A percentile compares a stretch with the other conserved stretches of the same genome.
phyloP scores from a whole-genome alignment of 768 basidiomycete species.

The Pulveroboletus sp. region DNA sequence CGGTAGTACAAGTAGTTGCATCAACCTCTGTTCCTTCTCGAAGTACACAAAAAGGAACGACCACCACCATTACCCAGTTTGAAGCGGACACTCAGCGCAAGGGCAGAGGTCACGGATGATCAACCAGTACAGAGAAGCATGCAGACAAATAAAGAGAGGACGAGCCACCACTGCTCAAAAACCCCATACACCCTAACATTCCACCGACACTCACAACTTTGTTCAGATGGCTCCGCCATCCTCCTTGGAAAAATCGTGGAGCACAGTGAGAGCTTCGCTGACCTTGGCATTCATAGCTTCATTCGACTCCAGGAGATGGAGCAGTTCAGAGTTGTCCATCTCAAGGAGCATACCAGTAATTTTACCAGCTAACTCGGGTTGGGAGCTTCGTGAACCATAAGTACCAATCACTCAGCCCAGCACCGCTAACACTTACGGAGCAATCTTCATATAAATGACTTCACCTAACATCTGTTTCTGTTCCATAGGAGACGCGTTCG shows the following conservation, averaged over 20 bases:
- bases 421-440: constrained; percentile 45
- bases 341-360: constrained; percentile 98
- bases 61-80: constrained; percentile 45
- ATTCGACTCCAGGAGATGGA: constrained; percentile 78
- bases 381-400: constrained; percentile 42
- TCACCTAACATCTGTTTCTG: constrained; percentile 99
- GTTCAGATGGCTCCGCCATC: constrained; percentile 15
- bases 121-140: constrained; percentile 33
- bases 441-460: constrained; percentile 89
- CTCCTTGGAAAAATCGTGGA: constrained; percentile 74
- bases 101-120: constrained; percentile 37
- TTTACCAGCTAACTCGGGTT: constrained; percentile 95
- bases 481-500: constrained; percentile 62
- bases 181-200: constrained; percentile 15
- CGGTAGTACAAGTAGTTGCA: constrained; percentile 47
- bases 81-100: constrained; percentile 33
- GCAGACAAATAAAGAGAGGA: constrained; percentile 44
- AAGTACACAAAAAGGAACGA: constrained; percentile 50
- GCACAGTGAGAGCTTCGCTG: constrained; percentile 82
- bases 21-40: constrained; percentile 52
- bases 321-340: constrained; percentile 95
- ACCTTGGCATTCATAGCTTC: constrained; percentile 89
- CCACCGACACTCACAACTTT: background rate
- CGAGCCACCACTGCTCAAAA: constrained; percentile 42
- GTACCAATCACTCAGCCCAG: constrained; percentile 1